These are phyloP conservation scores for Syncephalastrum contaminatum DNA, from an alignment of 371 early-diverging fungal species.

Conservation along the genomic window DNA sequence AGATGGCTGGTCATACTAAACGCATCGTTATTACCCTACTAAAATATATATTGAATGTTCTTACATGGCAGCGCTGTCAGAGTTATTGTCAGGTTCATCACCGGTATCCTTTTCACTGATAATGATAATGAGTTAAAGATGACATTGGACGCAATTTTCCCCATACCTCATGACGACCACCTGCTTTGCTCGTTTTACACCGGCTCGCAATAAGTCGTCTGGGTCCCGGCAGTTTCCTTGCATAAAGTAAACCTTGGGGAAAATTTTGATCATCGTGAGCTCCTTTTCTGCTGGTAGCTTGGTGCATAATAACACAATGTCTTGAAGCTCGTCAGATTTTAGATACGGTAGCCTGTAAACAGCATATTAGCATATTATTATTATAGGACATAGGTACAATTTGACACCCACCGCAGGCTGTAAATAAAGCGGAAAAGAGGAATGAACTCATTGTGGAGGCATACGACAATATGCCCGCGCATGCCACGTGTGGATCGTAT, in stretches of 20 bases:
- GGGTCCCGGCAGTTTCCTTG: constrained; percentile 59
- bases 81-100: constrained; percentile 33
- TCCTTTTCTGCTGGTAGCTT: constrained; percentile 37
- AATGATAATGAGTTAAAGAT: background rate
- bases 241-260: constrained; percentile 56
- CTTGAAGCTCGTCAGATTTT: constrained; percentile 43
- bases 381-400: background rate
- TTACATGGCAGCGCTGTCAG: constrained; percentile 52
- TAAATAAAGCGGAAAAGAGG: constrained; percentile 49
- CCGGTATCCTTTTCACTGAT: constrained; percentile 43
- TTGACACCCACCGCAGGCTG: constrained; percentile 24
- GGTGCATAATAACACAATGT: constrained; percentile 53
- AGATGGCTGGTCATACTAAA: constrained; percentile 41
- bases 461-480: constrained; percentile 43
- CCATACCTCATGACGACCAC: constrained; percentile 59
- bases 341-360: constrained; percentile 32
- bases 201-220: constrained; percentile 57
- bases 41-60: background rate
- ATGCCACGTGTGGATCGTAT: constrained; percentile 34
- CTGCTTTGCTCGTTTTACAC: constrained; percentile 52
- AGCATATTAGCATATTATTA: background rate
- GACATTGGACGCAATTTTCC: too few relatives aligned
- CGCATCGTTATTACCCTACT: background rate
- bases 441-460: constrained; percentile 42
- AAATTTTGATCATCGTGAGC: constrained; percentile 46